Conservation (phyloP, 148 eudicot genomes). For the Rhododendron vialii region DNA sequence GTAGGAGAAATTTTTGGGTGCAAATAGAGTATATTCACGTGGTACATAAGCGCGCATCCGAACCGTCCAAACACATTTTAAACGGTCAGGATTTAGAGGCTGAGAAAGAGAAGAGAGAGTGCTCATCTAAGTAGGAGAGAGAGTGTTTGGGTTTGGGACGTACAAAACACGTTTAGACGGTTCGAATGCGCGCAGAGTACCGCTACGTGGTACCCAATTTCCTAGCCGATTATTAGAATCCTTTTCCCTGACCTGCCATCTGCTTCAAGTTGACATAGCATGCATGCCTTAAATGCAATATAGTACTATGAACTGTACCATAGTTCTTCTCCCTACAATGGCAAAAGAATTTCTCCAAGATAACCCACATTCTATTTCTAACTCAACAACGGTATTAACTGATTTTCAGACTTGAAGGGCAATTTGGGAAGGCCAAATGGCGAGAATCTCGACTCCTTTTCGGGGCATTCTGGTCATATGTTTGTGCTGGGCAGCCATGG, state of each 20-base stretch:
- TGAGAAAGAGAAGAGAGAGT: too few relatives aligned
- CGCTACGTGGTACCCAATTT: too few relatives aligned
- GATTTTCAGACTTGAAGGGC: not conserved
- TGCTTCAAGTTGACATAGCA: not conserved
- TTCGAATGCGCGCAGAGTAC: too few relatives aligned
- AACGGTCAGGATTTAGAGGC: too few relatives aligned
- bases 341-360: not conserved
- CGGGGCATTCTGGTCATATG: not conserved
- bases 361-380: not conserved
- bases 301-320: not conserved
- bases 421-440: not conserved
- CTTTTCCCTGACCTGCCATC: too few relatives aligned
- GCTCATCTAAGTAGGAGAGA: too few relatives aligned
- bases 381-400: not conserved
- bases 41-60: rapidly evolving
- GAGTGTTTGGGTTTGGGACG: too few relatives aligned
- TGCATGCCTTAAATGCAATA: not conserved
- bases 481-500: not conserved
- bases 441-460: not conserved
- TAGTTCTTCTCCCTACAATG: not conserved
- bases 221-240: not conserved
- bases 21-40: too few relatives aligned
- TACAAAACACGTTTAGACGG: too few relatives aligned
- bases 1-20: too few relatives aligned
- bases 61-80: too few relatives aligned